These are phyloP conservation scores for Silene coronaria DNA, from an alignment of 179 eudicot species.

Conservation along the genomic window DNA sequence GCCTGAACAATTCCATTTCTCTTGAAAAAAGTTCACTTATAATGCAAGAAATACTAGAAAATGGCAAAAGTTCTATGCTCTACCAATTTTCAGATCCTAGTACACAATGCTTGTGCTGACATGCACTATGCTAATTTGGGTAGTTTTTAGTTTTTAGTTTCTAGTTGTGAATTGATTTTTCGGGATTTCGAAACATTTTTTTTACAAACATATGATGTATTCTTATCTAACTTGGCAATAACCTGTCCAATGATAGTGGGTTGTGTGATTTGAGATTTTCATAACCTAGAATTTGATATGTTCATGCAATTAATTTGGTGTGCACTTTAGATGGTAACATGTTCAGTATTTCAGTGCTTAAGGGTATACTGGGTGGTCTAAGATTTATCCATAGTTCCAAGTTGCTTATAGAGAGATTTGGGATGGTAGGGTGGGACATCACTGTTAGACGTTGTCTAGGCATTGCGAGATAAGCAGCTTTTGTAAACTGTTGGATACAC, in stretches of 20 bases:
- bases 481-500: not conserved
- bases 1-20: not conserved
- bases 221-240: not conserved
- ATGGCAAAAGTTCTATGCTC: not conserved
- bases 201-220: not conserved
- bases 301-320: not conserved
- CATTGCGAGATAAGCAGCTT: not conserved
- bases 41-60: not conserved
- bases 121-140: conserved; percentile 2
- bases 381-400: not conserved
- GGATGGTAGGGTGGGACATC: conserved; percentile 2
- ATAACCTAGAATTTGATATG: not conserved
- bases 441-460: not conserved
- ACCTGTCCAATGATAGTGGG: not conserved
- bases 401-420: conserved; percentile 1
- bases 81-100: conserved; percentile 4
- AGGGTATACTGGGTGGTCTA: not conserved
- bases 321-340: not conserved
- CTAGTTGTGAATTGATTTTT: conserved; percentile 4
- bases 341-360: not conserved
- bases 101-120: not conserved
- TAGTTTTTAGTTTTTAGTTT: not conserved
- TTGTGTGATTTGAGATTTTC: not conserved
- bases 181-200: not conserved
- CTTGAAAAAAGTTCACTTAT: not conserved